Conservation (phyloP, 768 basidiomycete genomes). For the Austroboletus festivus region DNA sequence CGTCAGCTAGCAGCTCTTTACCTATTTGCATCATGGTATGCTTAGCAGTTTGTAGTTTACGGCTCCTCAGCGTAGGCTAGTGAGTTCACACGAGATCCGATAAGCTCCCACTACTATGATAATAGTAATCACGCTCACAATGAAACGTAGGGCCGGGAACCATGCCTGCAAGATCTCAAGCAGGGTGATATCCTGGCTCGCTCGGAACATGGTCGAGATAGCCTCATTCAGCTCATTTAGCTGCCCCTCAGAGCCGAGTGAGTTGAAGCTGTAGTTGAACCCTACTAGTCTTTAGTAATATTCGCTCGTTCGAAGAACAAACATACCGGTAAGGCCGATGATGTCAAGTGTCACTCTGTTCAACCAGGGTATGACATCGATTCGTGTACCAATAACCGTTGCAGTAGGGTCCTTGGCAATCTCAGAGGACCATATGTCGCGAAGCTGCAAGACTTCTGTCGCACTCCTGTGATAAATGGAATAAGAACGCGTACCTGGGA, state of each 20-base stretch:
- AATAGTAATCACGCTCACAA: neutral
- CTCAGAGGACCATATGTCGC: constrained; percentile 41
- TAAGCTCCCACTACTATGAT: too few species aligned
- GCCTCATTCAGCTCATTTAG: constrained; percentile 33
- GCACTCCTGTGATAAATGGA: neutral
- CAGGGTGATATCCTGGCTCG: too few species aligned
- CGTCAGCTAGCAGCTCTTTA: neutral
- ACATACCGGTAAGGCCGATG: constrained; percentile 33
- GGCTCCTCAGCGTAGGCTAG: neutral
- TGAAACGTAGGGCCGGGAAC: too few species aligned
- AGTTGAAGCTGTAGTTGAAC: constrained; percentile 36
- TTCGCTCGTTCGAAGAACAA: neutral
- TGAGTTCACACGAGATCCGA: too few species aligned
- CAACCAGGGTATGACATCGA: constrained; percentile 34
- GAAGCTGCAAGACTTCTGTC: constrained; percentile 27
- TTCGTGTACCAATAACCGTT: constrained; percentile 4
- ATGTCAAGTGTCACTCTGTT: constrained; percentile 36
- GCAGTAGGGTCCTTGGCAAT: constrained; percentile 22
- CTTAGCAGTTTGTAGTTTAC: neutral
- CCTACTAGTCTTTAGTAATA: constrained; percentile 19
- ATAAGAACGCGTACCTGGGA: constrained; percentile 35
- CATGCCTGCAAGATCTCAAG: too few species aligned
- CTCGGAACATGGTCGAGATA: constrained; percentile 22
- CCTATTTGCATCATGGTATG: neutral
- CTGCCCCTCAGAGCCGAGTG: constrained; percentile 20